phyloP scores from a whole-genome alignment of 2,329 filamentous ascomycete species.

The Juglanconis sp. region DNA sequence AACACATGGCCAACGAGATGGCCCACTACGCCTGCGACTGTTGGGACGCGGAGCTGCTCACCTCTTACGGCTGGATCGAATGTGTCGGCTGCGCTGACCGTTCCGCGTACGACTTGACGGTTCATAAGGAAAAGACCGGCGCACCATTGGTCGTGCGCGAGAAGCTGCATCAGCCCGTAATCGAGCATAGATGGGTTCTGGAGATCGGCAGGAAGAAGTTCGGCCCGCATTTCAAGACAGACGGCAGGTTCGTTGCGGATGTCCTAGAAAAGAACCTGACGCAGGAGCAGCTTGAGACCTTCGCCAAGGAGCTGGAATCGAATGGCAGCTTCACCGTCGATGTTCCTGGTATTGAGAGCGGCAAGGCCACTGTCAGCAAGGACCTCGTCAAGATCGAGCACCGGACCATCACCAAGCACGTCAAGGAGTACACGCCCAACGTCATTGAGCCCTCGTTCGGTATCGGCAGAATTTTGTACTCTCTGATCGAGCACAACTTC shows the following conservation, averaged over 20 bases:
- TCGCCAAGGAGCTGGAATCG: slow-evolving; percentile 69
- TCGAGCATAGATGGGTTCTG: slow-evolving; percentile 82
- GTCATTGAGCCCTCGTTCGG: slow-evolving; percentile 97
- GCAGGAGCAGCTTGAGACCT: slow-evolving; percentile 77
- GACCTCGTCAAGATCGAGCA: slow-evolving; percentile 83
- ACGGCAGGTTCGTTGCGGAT: slow-evolving; percentile 79
- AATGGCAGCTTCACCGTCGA: slow-evolving; percentile 74
- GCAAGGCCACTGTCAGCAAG: slow-evolving; percentile 74
- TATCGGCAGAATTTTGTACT: slow-evolving; percentile 91
- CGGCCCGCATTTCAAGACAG: slow-evolving; percentile 92
- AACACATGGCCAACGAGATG: slow-evolving; percentile 81
- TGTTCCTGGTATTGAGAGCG: slow-evolving; percentile 63
- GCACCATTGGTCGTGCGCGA: slow-evolving; percentile 82
- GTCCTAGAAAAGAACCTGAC: slow-evolving; percentile 67
- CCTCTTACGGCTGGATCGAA: slow-evolving; percentile 95
- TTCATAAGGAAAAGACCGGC: slow-evolving; percentile 91
- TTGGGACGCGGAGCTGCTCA: slow-evolving; percentile 94
- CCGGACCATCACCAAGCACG: slow-evolving; percentile 76
- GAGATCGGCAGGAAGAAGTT: slow-evolving; percentile 95
- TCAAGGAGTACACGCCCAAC: slow-evolving; percentile 89
- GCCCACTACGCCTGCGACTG: slow-evolving; percentile 95
- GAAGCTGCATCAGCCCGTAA: slow-evolving; percentile 71
- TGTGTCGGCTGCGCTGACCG: slow-evolving; percentile 96
- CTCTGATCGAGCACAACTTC: slow-evolving; percentile 90
- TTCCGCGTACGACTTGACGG: slow-evolving; percentile 88